Evolutionary conservation across 2,329 filamentous ascomycete species (phyloP), one percentile per base, ranked within the genome.

Genomic region (Diaporthe caulivora): DNA sequence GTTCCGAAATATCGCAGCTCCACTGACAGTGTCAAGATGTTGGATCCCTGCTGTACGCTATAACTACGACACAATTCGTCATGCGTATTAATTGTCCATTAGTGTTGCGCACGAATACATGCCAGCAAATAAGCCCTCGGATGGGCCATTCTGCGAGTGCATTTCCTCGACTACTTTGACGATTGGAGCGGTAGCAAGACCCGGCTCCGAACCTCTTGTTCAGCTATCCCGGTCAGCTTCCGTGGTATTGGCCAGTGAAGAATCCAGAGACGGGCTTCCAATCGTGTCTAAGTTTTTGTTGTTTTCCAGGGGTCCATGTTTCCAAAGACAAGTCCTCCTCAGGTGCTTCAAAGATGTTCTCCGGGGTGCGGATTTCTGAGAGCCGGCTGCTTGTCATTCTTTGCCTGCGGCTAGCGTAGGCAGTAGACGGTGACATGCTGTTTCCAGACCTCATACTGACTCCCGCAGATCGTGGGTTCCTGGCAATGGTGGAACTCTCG

Each of bases 361-460:
- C 70, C n/a, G 58, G 47, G 1, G 58, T 49, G 58, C 21, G 55
- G 2, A 72, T 58, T 10, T 68, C 70, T 18, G 70, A 68, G n/a
- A 68, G 34, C 8, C 58, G n/a, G 29, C 60, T 68, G 60, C 70
- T 68, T 17, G 70, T 60, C n/a, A 58, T 68, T 34, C 70, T 47
- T 40, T 55, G 53, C 21, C 60, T 53, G 53, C 55, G 26, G 11
- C 29, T 42, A 24, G 40, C 37, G 15, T 67, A 40, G 1, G 21
- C 31, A 40, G 55, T 44, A 29, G 65, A 55, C 10, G 24, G 60
- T 11, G 40, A 24, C 21, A 47, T 29, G 40, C 64, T 72, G 17
- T 58, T 67, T 17, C 44, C 29, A 6, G 13, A 44, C 13, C 17
- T 42, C 8, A 21, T 72, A 8, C 40, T n/a, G 24, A 21, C 51